Evolutionary conservation across 768 basidiomycete genomes (phyloP).

Genomic region (Podaxis rugospora): DNA sequence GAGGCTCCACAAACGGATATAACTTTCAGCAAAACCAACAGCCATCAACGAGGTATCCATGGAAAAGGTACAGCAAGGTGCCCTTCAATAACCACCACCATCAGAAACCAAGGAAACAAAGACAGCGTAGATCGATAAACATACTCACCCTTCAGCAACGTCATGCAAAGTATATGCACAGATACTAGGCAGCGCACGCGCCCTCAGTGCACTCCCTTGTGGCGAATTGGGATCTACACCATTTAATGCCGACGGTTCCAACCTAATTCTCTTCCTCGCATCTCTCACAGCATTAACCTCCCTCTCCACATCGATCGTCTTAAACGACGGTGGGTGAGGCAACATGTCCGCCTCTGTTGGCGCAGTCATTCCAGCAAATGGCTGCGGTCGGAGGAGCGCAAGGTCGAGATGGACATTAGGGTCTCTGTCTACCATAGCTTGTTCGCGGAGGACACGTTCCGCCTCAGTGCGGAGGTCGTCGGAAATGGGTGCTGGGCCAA

Average conservation of each 20-base stretch:
- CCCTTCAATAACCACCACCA: conserved; percentile 36
- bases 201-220: conserved; percentile 52
- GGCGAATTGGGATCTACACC: conserved; percentile 54
- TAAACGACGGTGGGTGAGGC: conserved; percentile 81
- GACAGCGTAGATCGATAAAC: not conserved
- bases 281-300: conserved; percentile 90
- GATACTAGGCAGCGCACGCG: conserved; percentile 82
- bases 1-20: conserved; percentile 90
- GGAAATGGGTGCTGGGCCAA: conserved; percentile 76
- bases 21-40: conserved; percentile 93
- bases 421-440: conserved; percentile 72
- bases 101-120: not conserved
- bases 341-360: conserved; percentile 71
- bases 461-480: conserved; percentile 82
- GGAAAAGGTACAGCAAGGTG: conserved; percentile 86
- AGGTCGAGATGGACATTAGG: conserved; percentile 63
- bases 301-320: conserved; percentile 80
- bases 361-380: conserved; percentile 51
- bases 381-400: conserved; percentile 44
- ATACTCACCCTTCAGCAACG: conserved; percentile 83
- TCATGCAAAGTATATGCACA: conserved; percentile 96
- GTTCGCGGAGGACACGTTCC: conserved; percentile 74
- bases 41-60: conserved; percentile 90
- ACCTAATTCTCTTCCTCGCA: conserved; percentile 84
- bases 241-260: conserved; percentile 69